Evolutionary conservation across 345 rosid species (phyloP), one percentile per base, ranked within the genome.

Genomic region (Salix udensis): DNA sequence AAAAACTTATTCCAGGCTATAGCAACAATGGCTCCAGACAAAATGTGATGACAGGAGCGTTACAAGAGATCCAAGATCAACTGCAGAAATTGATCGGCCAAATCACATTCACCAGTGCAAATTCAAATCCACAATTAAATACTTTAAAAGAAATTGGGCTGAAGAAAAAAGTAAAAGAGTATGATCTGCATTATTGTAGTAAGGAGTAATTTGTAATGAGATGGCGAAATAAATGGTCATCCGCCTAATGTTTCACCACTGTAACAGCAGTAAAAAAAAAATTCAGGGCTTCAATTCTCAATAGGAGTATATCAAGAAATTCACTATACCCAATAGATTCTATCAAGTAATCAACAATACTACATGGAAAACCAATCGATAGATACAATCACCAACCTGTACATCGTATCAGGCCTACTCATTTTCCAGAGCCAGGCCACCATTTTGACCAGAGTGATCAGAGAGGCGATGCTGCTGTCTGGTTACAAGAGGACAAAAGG

Each of bases 221-320:
- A 70, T 24, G 55, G 44, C 69, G 19, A 6, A 66, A 34, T 39
- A 67, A 67, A 48, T 19, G 26, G 14, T 13, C 24, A 39, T 23
- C 28, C 18, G n/a, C 28, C 30, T 19, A 12, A 9, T 6, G 53
- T 19, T 28, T 5, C 21, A 46, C 48, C 16, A 4, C 7, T 6
- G 37, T 40, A 1, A 53, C 46, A 31, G 1, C n/a, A 23, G 6
- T 37, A 67, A 39, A 37, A 39, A 37, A 39, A 7, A 4, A 68
- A 67, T 7, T 67, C 55, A 50, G 39, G 40, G 74, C 75, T 72
- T 53, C 26, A 58, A 12, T 72, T 55, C 48, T 65, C 62, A 15
- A 71, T 19, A 48, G 53, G 53, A 48, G 26, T 5, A 68, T 68
- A 0, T 19, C 13, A 1, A 12, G 23, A n/a, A 52, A 31, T 2